These are phyloP conservation scores for Paratinospora sagittata DNA, from an alignment of 164 flowering plant genomes.

Conservation along the genomic window DNA sequence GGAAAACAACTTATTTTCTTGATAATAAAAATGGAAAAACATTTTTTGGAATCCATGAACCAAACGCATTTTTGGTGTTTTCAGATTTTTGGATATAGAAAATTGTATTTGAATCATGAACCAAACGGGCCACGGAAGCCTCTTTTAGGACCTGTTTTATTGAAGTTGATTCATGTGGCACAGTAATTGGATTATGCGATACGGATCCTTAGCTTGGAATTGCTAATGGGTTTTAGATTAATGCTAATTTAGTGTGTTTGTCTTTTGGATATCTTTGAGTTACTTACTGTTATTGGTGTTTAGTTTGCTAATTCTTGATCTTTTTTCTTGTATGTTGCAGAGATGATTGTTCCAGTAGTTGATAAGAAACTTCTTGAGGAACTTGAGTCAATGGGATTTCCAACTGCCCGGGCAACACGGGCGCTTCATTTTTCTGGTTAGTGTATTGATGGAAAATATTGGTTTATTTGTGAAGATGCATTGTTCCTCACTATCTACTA, in stretches of 20 bases:
- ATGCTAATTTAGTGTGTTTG: not conserved
- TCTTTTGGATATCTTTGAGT: not conserved
- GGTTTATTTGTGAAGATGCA: not conserved
- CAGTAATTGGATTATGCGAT: not conserved
- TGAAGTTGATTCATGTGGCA: not conserved
- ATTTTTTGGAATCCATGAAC: too few relatives aligned
- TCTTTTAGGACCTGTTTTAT: not conserved
- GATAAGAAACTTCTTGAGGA: conserved; percentile 65
- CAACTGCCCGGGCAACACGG: conserved; percentile 70
- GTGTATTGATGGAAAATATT: conserved; percentile 9
- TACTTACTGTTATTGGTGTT: not conserved
- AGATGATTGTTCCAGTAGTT: conserved; percentile 93
- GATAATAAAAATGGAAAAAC: too few relatives aligned
- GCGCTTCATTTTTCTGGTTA: conserved; percentile 91
- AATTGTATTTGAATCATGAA: too few relatives aligned
- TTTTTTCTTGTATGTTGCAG: conserved; percentile 25
- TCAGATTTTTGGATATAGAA: too few relatives aligned
- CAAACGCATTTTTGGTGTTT: too few relatives aligned
- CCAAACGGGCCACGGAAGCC: too few relatives aligned
- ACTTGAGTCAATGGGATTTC: conserved; percentile 87
- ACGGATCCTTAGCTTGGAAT: not conserved
- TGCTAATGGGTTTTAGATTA: not conserved
- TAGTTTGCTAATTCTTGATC: too few relatives aligned
- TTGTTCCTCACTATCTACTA: not conserved
- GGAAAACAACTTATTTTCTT: too few relatives aligned